These are phyloP conservation scores for Russula sp. DNA, from an alignment of 768 basidiomycete species.

Conservation along the genomic window DNA sequence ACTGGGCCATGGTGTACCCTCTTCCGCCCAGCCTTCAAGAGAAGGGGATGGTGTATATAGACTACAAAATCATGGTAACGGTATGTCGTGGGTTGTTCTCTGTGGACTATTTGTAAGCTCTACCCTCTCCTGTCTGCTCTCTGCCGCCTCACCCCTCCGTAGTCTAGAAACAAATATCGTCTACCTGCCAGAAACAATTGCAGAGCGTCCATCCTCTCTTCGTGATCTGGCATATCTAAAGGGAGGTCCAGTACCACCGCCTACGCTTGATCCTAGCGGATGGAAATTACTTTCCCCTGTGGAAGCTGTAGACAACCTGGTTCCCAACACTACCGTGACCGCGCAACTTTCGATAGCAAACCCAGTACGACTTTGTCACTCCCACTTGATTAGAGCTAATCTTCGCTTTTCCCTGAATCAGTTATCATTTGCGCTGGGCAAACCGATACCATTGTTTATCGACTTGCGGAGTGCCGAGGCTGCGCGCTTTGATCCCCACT, in stretches of 20 bases:
- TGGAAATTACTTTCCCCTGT: constrained; percentile 20
- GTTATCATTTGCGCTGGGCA: constrained; percentile 15
- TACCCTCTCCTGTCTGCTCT: background rate
- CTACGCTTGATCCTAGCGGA: constrained; percentile 16
- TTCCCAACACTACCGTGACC: background rate
- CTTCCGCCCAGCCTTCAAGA: constrained; percentile 49
- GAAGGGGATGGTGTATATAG: constrained; percentile 18
- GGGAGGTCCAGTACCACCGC: background rate
- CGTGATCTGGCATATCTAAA: constrained; percentile 19
- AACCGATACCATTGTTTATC: constrained; percentile 16
- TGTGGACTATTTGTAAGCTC: constrained; percentile 16
- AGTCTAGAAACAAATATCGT: constrained; percentile 17
- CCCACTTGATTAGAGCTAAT: background rate
- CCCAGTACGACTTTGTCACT: constrained; percentile 1
- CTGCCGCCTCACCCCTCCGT: background rate
- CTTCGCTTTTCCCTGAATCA: background rate
- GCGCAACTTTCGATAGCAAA: constrained; percentile 11
- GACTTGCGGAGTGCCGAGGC: background rate
- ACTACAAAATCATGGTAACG: constrained; percentile 18
- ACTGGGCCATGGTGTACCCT: constrained; percentile 31
- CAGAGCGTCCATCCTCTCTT: constrained; percentile 16
- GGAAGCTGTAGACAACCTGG: background rate
- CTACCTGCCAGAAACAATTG: constrained; percentile 18
- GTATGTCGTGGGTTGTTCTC: constrained; percentile 14
- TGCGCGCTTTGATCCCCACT: background rate